These are phyloP conservation scores for Rhizoclosmatium sp. DNA, from an alignment of 192 early-diverging fungal genomes.

Conservation along the genomic window DNA sequence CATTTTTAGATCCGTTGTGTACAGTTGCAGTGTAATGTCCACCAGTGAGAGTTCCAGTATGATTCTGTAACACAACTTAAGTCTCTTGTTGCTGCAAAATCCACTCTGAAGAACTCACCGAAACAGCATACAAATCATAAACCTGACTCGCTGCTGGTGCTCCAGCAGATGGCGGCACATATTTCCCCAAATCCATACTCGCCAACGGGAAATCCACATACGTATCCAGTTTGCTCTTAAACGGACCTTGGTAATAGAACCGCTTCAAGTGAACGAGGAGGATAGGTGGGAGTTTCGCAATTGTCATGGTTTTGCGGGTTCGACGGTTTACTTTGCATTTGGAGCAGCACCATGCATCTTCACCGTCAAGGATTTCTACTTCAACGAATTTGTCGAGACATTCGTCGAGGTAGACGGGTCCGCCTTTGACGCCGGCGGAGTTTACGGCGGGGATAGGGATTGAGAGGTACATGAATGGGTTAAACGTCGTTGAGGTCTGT, in stretches of 20 bases:
- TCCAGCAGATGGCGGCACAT: conserved; percentile 41
- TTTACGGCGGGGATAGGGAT: conserved; percentile 79
- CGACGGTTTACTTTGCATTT: conserved; percentile 75
- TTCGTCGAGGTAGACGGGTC: conserved; percentile 74
- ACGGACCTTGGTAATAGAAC: conserved; percentile 91
- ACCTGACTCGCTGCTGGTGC: conserved; percentile 62
- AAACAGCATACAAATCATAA: conserved; percentile 80
- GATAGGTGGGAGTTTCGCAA: conserved; percentile 85
- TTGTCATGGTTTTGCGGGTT: conserved; percentile 78
- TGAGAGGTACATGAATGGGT: conserved; percentile 90
- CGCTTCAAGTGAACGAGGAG: conserved; percentile 95
- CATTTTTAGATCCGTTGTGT: conserved; percentile 64
- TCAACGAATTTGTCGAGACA: conserved; percentile 89
- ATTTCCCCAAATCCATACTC: conserved; percentile 51
- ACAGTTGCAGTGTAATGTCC: conserved; percentile 88
- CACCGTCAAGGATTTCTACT: conserved; percentile 86
- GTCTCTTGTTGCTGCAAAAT: background rate
- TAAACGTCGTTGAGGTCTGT: conserved; percentile 84
- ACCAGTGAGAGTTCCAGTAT: conserved; percentile 80
- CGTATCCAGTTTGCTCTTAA: conserved; percentile 90
- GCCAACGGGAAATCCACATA: conserved; percentile 82
- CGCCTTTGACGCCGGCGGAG: conserved; percentile 44
- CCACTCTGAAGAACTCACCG: conserved; percentile 44
- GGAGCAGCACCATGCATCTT: conserved; percentile 92
- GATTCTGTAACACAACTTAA: conserved; percentile 58